These are phyloP conservation scores for Brettanomyces bruxellensis DNA, from an alignment of 805 yeast species.

Conservation along the genomic window DNA sequence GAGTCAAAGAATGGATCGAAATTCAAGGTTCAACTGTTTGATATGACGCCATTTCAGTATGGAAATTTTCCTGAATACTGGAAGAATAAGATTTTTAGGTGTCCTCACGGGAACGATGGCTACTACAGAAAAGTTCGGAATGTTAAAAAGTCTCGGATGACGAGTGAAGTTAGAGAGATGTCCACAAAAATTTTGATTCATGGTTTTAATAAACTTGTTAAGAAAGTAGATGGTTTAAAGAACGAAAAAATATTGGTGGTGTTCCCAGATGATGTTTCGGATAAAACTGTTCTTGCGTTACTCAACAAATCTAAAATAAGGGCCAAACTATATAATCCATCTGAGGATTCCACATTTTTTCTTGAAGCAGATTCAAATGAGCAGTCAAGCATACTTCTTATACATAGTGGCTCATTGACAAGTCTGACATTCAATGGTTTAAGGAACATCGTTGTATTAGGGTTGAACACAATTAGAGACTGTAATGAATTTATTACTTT, in stretches of 20 bases:
- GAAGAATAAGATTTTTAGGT: constrained; percentile 15
- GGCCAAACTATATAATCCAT: constrained; percentile 8
- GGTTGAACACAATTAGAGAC: constrained; percentile 23
- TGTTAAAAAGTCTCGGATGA: constrained; percentile 11
- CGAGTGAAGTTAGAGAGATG: constrained; percentile 8
- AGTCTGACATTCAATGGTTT: constrained; percentile 22
- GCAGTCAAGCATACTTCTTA: constrained; percentile 14
- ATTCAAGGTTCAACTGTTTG: constrained; percentile 14
- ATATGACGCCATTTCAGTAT: constrained; percentile 19
- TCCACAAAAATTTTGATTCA: constrained; percentile 18
- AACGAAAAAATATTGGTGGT: constrained; percentile 14
- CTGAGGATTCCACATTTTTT: constrained; percentile 11
- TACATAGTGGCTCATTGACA: constrained; percentile 16
- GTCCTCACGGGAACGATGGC: constrained; percentile 13
- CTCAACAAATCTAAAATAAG: constrained; percentile 6
- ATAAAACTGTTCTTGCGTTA: neutral
- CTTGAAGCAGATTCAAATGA: constrained; percentile 1
- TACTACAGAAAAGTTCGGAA: constrained; percentile 17
- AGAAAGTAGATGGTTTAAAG: constrained; percentile 5
- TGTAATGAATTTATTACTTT: constrained; percentile 14
- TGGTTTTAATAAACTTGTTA: constrained; percentile 17
- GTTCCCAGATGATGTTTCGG: constrained; percentile 21
- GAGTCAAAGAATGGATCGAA: constrained; percentile 5
- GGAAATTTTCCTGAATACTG: constrained; percentile 13
- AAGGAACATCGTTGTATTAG: constrained; percentile 20